A percentile compares a stretch with the other conserved stretches of the same genome.
Conservation (phyloP, 306 rosid genomes). For the Castanopsis chinensis region DNA sequence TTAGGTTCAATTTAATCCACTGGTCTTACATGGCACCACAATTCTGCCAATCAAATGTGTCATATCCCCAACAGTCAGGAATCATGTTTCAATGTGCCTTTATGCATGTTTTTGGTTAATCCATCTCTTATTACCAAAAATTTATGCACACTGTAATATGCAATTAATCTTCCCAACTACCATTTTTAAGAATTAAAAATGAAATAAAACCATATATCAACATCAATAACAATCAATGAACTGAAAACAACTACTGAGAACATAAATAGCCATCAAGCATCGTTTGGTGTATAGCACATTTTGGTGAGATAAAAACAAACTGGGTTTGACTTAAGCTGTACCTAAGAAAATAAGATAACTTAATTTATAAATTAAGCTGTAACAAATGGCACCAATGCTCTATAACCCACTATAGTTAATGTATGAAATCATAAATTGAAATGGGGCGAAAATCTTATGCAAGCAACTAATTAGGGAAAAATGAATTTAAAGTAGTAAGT, state of each 20-base stretch:
- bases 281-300: too few species aligned
- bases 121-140: constrained; percentile 1
- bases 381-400: neutral
- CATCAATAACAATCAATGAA: neutral
- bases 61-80: neutral
- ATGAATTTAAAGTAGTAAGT: neutral
- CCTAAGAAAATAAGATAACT: too few species aligned
- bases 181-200: neutral
- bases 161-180: neutral
- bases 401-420: neutral
- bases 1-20: neutral
- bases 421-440: neutral
- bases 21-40: neutral
- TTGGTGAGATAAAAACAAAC: too few species aligned
- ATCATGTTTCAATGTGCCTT: constrained; percentile 13
- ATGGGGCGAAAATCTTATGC: neutral
- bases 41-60: neutral
- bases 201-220: neutral
- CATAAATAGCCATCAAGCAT: neutral
- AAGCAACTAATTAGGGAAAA: neutral
- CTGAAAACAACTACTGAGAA: neutral
- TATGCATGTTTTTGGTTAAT: constrained; percentile 5
- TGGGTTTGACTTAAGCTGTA: too few species aligned
- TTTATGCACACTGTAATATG: neutral
- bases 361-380: too few species aligned